phyloP scores from a whole-genome alignment of 331 rosid species.

The Saraca asoca region DNA sequence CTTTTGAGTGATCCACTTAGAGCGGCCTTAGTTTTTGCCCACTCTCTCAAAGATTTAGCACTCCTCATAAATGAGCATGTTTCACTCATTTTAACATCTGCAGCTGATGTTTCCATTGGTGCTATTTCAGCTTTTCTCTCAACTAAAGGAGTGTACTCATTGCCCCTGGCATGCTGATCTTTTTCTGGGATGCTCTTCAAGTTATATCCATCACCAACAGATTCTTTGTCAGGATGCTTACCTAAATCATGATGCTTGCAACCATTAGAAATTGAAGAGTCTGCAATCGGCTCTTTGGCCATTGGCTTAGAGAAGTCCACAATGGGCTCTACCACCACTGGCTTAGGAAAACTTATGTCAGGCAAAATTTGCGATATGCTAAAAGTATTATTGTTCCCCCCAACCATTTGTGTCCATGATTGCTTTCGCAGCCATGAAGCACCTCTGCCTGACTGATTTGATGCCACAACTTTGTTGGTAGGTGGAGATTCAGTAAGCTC shows the following conservation, averaged over 20 bases:
- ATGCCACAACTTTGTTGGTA: conserved; percentile 28
- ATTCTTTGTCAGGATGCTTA: conserved; percentile 33
- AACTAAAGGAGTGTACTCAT: conserved; percentile 24
- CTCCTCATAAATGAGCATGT: conserved; percentile 76
- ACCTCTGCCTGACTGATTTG: conserved; percentile 59
- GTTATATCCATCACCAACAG: conserved; percentile 27
- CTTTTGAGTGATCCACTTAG: conserved; percentile 62
- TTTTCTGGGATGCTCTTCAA: conserved; percentile 32
- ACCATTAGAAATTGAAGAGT: conserved; percentile 33
- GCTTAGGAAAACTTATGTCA: conserved; percentile 41
- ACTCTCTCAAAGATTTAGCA: conserved; percentile 68
- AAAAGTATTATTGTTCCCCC: conserved; percentile 48
- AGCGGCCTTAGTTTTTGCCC: conserved; percentile 72
- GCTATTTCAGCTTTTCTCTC: conserved; percentile 37
- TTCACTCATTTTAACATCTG: conserved; percentile 46
- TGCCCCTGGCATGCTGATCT: conserved; percentile 31
- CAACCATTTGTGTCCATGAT: conserved; percentile 84
- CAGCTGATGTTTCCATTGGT: conserved; percentile 35
- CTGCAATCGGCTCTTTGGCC: conserved; percentile 24
- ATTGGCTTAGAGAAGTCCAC: conserved; percentile 43
- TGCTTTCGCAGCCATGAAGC: conserved; percentile 67
- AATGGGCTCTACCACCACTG: conserved; percentile 28
- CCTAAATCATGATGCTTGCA: conserved; percentile 30
- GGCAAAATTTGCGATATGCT: conserved; percentile 66
- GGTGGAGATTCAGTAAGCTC: conserved; percentile 40